phyloP scores from a whole-genome alignment of 2,329 filamentous ascomycete species.

The Sclerotinia trifoliorum region DNA sequence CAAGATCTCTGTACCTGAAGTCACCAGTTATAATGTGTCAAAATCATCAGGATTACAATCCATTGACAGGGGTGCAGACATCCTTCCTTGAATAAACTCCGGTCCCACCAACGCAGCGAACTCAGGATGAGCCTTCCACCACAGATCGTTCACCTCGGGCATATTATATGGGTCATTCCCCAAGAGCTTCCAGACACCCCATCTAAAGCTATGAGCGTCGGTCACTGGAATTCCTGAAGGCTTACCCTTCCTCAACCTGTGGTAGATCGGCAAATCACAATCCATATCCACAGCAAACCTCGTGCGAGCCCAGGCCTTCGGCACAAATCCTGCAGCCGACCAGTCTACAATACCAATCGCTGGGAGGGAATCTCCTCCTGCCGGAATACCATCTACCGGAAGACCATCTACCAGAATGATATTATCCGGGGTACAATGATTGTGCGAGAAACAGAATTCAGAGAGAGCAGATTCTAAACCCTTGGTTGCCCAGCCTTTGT shows the following conservation, averaged over 20 bases:
- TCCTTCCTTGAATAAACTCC: neutral
- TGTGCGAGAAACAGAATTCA: neutral
- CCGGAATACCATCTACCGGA: no score
- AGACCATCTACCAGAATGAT: neutral
- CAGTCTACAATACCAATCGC: neutral
- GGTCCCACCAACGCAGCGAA: fast-evolving
- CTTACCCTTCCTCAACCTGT: neutral
- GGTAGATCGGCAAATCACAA: neutral
- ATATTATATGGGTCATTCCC: neutral
- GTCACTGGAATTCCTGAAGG: fast-evolving
- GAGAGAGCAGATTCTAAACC: neutral
- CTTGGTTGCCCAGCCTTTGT: neutral
- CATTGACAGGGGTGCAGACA: fast-evolving
- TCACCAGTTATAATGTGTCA: no score
- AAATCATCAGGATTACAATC: fast-evolving
- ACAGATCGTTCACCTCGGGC: neutral
- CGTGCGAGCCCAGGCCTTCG: neutral
- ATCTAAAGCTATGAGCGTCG: neutral
- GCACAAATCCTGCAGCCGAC: neutral
- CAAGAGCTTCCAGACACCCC: neutral
- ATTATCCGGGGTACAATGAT: fast-evolving
- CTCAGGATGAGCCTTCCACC: neutral
- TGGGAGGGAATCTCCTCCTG: neutral
- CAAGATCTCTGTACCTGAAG: no score
- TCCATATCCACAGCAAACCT: neutral